Percentiles rank a stretch among this genome's conserved stretches.
These are phyloP conservation scores for Clonostachys chloroleuca DNA, from an alignment of 2,329 filamentous ascomycete species.

Conservation along the genomic window DNA sequence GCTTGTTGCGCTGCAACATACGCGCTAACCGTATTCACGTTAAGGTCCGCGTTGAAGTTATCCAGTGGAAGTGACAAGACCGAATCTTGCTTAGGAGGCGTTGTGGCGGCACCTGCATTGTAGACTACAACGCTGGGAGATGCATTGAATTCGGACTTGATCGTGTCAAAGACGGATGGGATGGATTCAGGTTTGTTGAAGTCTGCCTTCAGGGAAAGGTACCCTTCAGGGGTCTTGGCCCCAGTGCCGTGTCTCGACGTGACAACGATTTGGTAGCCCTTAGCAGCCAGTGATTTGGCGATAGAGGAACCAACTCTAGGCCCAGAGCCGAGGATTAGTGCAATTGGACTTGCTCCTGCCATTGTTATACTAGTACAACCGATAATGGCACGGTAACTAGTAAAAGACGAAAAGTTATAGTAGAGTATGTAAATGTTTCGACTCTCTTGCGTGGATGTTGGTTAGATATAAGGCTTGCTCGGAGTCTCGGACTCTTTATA, in stretches of 20 bases:
- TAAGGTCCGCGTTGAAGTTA: slow-evolving; percentile 20
- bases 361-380: too few relatives aligned
- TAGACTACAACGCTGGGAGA: slow-evolving; percentile 33
- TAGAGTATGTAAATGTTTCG: too few relatives aligned
- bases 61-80: slow-evolving; percentile 24
- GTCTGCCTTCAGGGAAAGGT: not conserved
- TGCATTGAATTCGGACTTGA: slow-evolving; percentile 19
- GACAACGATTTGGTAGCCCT: slow-evolving; percentile 2
- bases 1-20: slow-evolving; percentile 34
- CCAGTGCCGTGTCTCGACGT: slow-evolving; percentile 5
- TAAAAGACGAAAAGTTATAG: too few relatives aligned
- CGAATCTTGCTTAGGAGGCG: slow-evolving; percentile 20
- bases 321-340: slow-evolving; percentile 3
- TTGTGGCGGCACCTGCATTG: slow-evolving; percentile 29
- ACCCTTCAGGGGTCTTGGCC: not conserved
- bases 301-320: slow-evolving; percentile 1
- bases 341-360: not conserved
- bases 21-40: slow-evolving; percentile 27
- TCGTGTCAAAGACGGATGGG: slow-evolving; percentile 20
- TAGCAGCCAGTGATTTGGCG: not conserved
- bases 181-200: slow-evolving; percentile 6
- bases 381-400: too few relatives aligned
- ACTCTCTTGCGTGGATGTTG: too few relatives aligned
- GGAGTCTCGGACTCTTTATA: too few relatives aligned
- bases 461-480: too few relatives aligned